Conservation (phyloP, 345 rosid genomes). For the Lumnitzera racemosa region DNA sequence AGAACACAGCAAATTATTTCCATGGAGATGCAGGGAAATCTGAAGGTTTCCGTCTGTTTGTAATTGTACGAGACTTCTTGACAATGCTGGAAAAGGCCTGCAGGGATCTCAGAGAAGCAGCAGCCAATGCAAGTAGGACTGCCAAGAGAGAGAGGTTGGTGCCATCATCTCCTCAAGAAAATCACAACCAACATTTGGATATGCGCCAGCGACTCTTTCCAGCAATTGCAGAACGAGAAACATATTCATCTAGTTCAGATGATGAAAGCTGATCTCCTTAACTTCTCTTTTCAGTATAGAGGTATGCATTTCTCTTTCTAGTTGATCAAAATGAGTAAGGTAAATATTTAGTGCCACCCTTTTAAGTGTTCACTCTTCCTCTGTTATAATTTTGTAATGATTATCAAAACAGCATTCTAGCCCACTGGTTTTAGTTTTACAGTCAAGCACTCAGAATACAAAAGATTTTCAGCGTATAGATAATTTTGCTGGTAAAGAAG, state of each 20-base stretch:
- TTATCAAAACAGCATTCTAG: too few species aligned
- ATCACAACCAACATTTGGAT: conserved; percentile 31
- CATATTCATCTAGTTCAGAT: conserved; percentile 52
- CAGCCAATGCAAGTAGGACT: conserved; percentile 17
- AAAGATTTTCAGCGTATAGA: too few species aligned
- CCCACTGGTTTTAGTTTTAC: too few species aligned
- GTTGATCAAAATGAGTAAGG: too few species aligned
- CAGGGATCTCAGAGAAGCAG: conserved; percentile 41
- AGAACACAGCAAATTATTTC: conserved; percentile 76
- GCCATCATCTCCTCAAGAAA: conserved; percentile 20
- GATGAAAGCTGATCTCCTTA: conserved; percentile 31
- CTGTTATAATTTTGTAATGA: too few species aligned
- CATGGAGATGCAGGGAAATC: conserved; percentile 62
- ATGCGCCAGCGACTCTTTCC: conserved; percentile 48
- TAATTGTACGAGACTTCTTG: conserved; percentile 73
- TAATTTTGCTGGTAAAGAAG: too few species aligned
- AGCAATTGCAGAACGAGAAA: conserved; percentile 47
- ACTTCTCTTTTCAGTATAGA: not conserved
- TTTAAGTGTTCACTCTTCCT: too few species aligned
- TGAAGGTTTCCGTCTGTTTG: conserved; percentile 80
- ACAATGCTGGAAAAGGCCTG: conserved; percentile 69
- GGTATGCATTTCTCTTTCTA: not conserved
- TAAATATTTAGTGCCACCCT: too few species aligned
- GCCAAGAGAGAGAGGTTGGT: conserved; percentile 26
- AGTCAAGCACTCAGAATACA: too few species aligned